A percentile compares a stretch with the other conserved stretches of the same genome.
Evolutionary conservation across 495 filamentous ascomycete genomes (phyloP).

Genomic region (Xylaria nigripes): DNA sequence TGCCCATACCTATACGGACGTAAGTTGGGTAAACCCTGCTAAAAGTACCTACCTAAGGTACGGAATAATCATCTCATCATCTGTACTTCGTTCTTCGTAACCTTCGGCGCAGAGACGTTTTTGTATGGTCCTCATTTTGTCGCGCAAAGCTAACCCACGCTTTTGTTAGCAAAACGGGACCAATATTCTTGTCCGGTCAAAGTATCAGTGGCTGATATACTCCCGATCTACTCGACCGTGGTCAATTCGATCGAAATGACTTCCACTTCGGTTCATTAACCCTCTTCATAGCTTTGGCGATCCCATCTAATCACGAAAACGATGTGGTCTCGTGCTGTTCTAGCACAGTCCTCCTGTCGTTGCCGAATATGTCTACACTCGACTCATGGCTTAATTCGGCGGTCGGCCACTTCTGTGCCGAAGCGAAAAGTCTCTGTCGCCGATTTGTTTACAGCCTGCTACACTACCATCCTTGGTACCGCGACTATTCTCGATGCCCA

Average conservation of each 20-base stretch:
- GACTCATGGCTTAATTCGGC: slow-evolving; percentile 44
- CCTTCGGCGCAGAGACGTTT: no score
- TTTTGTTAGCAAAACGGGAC: neutral
- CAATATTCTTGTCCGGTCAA: neutral
- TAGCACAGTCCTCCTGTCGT: slow-evolving; percentile 50
- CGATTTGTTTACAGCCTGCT: slow-evolving; percentile 61
- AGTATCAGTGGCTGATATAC: neutral
- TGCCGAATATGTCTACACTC: slow-evolving; percentile 56
- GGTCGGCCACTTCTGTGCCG: slow-evolving; percentile 44
- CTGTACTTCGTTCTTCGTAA: neutral
- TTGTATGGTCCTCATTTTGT: neutral
- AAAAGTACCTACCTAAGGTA: no score
- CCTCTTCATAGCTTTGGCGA: slow-evolving; percentile 11
- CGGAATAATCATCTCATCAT: neutral
- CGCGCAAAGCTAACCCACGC: neutral
- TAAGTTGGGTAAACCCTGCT: no score
- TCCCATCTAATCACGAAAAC: slow-evolving; percentile 53
- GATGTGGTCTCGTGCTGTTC: slow-evolving; percentile 61
- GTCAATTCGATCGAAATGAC: slow-evolving; percentile 4
- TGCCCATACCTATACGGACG: no score
- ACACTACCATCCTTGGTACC: slow-evolving; percentile 64
- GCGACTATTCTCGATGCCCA: slow-evolving; percentile 59
- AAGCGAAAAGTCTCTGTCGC: slow-evolving; percentile 46
- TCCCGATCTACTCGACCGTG: neutral
- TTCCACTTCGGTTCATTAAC: slow-evolving; percentile 6